Evolutionary conservation across 164 flowering plant genomes (phyloP).

Genomic region (Houttuynia cordata): DNA sequence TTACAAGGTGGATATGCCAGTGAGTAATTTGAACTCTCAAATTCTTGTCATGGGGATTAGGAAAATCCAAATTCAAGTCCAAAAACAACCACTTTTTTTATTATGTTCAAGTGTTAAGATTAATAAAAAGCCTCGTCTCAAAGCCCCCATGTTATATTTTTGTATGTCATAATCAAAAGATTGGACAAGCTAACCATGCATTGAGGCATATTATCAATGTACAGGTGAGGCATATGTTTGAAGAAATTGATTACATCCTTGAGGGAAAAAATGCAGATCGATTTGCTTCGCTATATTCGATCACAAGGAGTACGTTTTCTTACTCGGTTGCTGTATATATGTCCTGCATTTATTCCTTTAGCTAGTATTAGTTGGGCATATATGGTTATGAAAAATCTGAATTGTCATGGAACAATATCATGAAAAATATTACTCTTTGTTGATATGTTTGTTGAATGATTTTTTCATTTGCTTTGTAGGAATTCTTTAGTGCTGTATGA

Average conservation of each 20-base stretch:
- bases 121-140: not conserved
- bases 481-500: too few species aligned
- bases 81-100: too few species aligned
- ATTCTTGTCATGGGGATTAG: too few species aligned
- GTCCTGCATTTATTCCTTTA: too few species aligned
- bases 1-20: too few species aligned
- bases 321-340: not conserved
- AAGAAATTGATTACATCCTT: slow-evolving; percentile 83
- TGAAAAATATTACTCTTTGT: too few species aligned
- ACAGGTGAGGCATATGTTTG: slow-evolving; percentile 99
- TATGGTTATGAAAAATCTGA: not conserved
- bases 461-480: too few species aligned
- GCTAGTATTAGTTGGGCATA: too few species aligned
- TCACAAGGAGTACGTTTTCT: slow-evolving; percentile 30
- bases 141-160: too few species aligned
- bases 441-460: too few species aligned
- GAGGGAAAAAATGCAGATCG: slow-evolving; percentile 97
- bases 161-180: not conserved
- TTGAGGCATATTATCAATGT: slow-evolving; percentile 21
- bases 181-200: slow-evolving; percentile 4
- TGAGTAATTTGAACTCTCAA: too few species aligned
- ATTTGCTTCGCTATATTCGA: slow-evolving; percentile 77
- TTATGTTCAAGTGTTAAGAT: not conserved
- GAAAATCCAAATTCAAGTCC: too few species aligned
- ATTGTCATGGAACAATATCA: not conserved